These are phyloP conservation scores for Skeletonema tropicum DNA, from an alignment of 108 stramenopile species.

Conservation along the genomic window DNA sequence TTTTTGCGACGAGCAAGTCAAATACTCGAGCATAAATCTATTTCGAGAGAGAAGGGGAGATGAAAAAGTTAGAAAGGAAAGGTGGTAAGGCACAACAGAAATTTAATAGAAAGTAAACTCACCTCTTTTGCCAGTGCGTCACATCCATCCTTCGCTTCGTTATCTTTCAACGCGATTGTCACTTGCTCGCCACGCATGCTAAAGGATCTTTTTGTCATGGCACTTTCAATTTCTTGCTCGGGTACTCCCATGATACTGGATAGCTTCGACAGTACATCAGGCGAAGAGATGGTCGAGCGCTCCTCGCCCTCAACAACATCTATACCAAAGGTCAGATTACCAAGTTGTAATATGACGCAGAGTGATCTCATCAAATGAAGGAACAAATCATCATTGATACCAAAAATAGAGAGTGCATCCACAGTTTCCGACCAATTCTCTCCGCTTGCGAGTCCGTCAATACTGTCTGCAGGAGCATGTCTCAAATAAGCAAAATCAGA, in stretches of 20 bases:
- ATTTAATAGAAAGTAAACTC: background rate
- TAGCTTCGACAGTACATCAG: slow-evolving; percentile 61
- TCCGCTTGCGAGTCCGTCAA: slow-evolving; percentile 88
- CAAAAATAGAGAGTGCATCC: slow-evolving; percentile 69
- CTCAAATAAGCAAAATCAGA: slow-evolving; percentile 81
- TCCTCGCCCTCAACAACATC: slow-evolving; percentile 72
- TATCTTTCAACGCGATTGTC: slow-evolving; percentile 75
- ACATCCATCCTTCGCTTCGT: slow-evolving; percentile 81
- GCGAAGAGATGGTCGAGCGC: slow-evolving; percentile 54
- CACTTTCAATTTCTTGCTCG: slow-evolving; percentile 53
- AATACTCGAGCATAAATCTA: slow-evolving; percentile 92
- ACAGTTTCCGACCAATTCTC: slow-evolving; percentile 83
- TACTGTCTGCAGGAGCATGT: slow-evolving; percentile 41
- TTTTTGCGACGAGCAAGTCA: slow-evolving; percentile 89
- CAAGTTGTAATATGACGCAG: slow-evolving; percentile 86
- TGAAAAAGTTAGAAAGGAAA: background rate
- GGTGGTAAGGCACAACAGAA: background rate
- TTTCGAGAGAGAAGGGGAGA: background rate
- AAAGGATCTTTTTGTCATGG: slow-evolving; percentile 82
- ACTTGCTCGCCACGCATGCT: slow-evolving; percentile 75
- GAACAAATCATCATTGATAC: slow-evolving; percentile 68
- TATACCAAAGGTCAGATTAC: slow-evolving; percentile 85
- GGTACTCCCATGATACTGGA: slow-evolving; percentile 81
- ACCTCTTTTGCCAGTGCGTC: slow-evolving; percentile 96
- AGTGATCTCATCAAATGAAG: slow-evolving; percentile 73